Evolutionary conservation across 1,139 yeast species (phyloP).

Genomic region (Protomyces arabidopsidicola): DNA sequence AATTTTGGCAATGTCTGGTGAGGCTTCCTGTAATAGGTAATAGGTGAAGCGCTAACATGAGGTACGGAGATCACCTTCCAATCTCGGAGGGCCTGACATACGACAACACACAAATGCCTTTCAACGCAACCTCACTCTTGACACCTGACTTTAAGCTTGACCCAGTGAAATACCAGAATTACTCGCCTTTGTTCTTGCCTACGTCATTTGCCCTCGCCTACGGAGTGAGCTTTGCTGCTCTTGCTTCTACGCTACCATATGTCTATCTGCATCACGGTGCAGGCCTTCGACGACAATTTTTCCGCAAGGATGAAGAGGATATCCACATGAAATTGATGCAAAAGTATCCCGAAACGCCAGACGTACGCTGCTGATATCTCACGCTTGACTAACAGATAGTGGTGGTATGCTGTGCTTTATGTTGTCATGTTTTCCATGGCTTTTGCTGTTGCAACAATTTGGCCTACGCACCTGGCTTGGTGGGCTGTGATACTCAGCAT

Average conservation of each 20-base stretch:
- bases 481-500: conserved; percentile 46
- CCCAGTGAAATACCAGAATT: conserved; percentile 48
- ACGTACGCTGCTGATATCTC: conserved; percentile 34
- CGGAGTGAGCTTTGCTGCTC: conserved; percentile 61
- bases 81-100: conserved; percentile 41
- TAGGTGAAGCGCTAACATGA: conserved; percentile 31
- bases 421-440: conserved; percentile 50
- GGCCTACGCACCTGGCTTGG: conserved; percentile 42
- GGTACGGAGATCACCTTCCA: conserved; percentile 43
- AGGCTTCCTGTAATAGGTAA: conserved; percentile 6
- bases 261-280: conserved; percentile 54
- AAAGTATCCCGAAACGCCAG: conserved; percentile 50
- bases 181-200: conserved; percentile 60
- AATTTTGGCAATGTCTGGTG: conserved; percentile 38
- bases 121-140: conserved; percentile 48
- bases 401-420: conserved; percentile 58
- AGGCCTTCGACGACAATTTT: conserved; percentile 49
- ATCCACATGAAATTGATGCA: conserved; percentile 62
- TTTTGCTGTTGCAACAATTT: conserved; percentile 47
- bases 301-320: conserved; percentile 48
- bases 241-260: conserved; percentile 53
- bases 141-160: conserved; percentile 46
- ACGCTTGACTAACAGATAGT: conserved; percentile 46
- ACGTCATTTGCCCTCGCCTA: conserved; percentile 58
- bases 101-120: conserved; percentile 49